These are phyloP conservation scores for Gonium pectorale DNA, from an alignment of 139 green algal species.

Conservation along the genomic window DNA sequence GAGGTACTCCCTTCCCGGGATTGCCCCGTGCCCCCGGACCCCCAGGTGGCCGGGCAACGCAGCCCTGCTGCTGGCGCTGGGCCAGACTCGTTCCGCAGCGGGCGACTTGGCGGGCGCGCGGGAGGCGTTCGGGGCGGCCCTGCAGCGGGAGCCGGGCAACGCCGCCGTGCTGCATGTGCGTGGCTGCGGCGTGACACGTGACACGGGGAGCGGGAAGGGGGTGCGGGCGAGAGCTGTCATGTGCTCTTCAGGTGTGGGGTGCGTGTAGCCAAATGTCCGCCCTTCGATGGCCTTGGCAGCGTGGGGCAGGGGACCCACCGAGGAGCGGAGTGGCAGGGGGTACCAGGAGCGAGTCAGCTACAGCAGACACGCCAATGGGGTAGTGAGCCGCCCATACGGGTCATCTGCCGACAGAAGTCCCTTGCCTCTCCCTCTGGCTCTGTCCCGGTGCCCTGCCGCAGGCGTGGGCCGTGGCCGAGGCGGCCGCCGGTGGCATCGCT, in stretches of 20 bases:
- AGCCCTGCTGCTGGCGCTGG: conserved; percentile 32
- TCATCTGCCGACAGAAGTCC: no score
- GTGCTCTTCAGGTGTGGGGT: no score
- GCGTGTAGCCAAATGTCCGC: no score
- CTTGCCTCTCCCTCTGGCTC: no score
- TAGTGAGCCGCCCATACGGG: no score
- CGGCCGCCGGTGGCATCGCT: conserved; percentile 44
- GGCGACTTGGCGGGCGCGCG: conserved; percentile 22
- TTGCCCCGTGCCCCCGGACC: not conserved
- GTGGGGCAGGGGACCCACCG: no score
- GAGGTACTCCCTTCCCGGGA: no score
- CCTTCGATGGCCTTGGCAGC: no score
- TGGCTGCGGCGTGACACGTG: not conserved
- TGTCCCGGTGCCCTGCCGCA: conserved; percentile 26
- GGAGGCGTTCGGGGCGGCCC: conserved; percentile 22
- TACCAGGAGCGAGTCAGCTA: no score
- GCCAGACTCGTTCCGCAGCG: not conserved
- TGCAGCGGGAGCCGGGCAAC: conserved; percentile 31
- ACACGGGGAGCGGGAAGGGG: not conserved
- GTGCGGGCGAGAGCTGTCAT: not conserved
- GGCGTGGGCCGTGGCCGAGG: conserved; percentile 74
- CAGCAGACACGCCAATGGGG: no score
- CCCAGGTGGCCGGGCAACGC: conserved; percentile 46
- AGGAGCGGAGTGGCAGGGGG: no score
- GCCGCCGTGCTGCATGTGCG: conserved; percentile 51